Conservation (phyloP, 202 grass and related monocot species). For the Panicum virgatum region DNA sequence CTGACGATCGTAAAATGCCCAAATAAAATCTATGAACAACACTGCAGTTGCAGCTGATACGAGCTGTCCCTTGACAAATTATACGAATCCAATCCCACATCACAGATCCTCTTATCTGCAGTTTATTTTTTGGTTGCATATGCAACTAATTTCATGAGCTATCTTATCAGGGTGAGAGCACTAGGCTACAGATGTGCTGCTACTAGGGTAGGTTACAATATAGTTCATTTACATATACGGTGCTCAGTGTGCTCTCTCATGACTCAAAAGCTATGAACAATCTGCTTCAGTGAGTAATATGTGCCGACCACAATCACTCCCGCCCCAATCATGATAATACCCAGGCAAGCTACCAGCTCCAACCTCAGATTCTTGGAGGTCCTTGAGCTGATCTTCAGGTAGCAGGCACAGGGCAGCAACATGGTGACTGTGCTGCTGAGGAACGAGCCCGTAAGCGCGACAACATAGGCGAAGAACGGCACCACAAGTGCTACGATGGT, state of each 20-base stretch:
- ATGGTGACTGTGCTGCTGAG: conserved; percentile 73
- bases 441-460: conserved; percentile 66
- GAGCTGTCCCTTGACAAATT: background rate
- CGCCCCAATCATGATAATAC: conserved; percentile 53
- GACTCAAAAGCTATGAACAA: conserved; percentile 57
- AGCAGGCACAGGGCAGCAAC: conserved; percentile 72
- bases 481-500: conserved; percentile 56
- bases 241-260: background rate
- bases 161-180: background rate
- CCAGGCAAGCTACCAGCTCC: conserved; percentile 49
- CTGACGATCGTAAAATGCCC: background rate
- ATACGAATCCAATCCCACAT: background rate
- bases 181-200: background rate
- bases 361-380: conserved; percentile 41
- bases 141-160: background rate
- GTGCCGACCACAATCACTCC: conserved; percentile 62
- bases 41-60: too few relatives aligned
- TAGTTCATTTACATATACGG: background rate
- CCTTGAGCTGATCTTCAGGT: conserved; percentile 70
- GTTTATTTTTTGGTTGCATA: background rate
- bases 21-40: too few relatives aligned
- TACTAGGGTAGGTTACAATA: background rate
- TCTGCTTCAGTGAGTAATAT: conserved; percentile 67
- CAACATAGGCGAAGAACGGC: conserved; percentile 67
- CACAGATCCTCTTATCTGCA: too few relatives aligned